phyloP scores from a whole-genome alignment of 306 rosid genomes.

The Crotalaria pallida region DNA sequence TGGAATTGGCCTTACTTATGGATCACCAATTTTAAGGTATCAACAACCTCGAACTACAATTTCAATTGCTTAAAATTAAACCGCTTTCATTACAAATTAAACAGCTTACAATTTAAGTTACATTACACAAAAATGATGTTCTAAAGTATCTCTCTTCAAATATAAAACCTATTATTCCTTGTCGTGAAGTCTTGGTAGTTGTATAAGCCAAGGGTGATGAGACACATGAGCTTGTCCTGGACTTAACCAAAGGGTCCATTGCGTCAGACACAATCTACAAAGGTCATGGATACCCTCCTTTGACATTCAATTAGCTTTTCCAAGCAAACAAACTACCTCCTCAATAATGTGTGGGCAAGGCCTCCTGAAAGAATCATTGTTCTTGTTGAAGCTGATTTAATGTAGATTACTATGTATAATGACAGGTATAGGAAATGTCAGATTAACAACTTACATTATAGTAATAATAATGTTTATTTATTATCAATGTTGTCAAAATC shows the following conservation, averaged over 20 bases:
- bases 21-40: too few species aligned
- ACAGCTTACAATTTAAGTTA: too few species aligned
- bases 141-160: conserved; percentile 58
- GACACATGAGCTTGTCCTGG: conserved; percentile 59
- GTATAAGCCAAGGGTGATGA: conserved; percentile 51
- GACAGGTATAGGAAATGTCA: conserved; percentile 55
- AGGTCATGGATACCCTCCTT: conserved; percentile 78
- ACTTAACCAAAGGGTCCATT: conserved; percentile 45
- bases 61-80: too few species aligned
- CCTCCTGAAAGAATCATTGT: conserved; percentile 72
- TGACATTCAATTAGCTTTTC: conserved; percentile 59
- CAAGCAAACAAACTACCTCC: conserved; percentile 66
- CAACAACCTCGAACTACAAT: too few species aligned
- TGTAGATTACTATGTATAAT: conserved; percentile 49
- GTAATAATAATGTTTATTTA: too few species aligned
- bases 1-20: too few species aligned
- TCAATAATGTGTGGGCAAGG: conserved; percentile 60
- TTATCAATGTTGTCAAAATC: too few species aligned
- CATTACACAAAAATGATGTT: conserved; percentile 66
- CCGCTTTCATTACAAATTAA: too few species aligned
- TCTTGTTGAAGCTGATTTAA: conserved; percentile 62
- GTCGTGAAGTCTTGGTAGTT: conserved; percentile 72
- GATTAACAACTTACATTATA: too few species aligned
- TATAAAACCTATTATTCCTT: conserved; percentile 27
- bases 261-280: conserved; percentile 45